Base-by-base conservation (phyloP, 2,329 filamentous ascomycete species). In the Cytospora mali region DNA sequence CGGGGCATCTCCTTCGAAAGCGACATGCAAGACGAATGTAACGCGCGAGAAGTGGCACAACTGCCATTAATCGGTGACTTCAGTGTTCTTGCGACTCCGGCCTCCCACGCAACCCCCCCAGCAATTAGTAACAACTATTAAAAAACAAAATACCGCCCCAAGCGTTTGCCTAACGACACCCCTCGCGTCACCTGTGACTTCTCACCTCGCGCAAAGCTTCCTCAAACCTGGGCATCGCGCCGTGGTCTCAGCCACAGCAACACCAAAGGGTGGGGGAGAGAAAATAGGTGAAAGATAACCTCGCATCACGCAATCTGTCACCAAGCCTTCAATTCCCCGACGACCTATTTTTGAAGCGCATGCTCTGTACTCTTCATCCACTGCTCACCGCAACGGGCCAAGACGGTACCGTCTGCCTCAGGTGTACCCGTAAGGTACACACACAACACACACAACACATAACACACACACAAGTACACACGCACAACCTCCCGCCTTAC, bases 291-390 rank as follows among this genome's bases (percentile, higher is more conserved):
- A 46, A 14, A n/a, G 14, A 31, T 16, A 29, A 46, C 25, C 50
- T 23, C 48, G 39, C 35, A 49, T 35, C 10, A 54, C 35, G 27
- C 11, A 39, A 33, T 25, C 50, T 35, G 35, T 60, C 35, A 29
- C 25, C 29, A 28, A 14, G 18, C 1, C 11, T 25, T 14, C 46
- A 35, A 27, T 49, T 54, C 49, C 49, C 48, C 31, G 51, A 23
- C 18, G 16, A n/a, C 2, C 49, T 58, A 58, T 42, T 58, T 52
- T 33, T n/a, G n/a, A 21, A 23, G 50, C 39, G 35, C 58, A 27
- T 46, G 48, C 1, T 7, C 27, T 10, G 42, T 11, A 4, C 9
- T n/a, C n/a, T n/a, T n/a, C 42, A 21, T 3, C 3, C 18, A 42
- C 18, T 33, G 9, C 35, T n/a, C 35, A n/a, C 18, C 31, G 31